Evolutionary conservation across 805 yeast genomes (phyloP).

Genomic region (Teunomyces tritomae): DNA sequence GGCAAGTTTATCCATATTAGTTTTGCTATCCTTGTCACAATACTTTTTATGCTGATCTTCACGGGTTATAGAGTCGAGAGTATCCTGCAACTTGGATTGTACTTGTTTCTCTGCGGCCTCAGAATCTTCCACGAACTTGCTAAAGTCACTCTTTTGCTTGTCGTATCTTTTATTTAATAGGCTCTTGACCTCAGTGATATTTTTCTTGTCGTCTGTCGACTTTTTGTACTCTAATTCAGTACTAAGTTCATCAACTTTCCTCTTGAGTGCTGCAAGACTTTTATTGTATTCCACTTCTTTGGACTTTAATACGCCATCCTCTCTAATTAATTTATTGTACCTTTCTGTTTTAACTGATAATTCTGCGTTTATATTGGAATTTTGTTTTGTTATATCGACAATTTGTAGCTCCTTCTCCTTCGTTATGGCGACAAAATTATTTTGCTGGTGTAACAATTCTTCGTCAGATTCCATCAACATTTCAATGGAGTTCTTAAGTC

Average conservation of each 20-base stretch:
- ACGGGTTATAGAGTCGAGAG: constrained; percentile 27
- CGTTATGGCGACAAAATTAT: constrained; percentile 26
- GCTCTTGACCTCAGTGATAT: background rate
- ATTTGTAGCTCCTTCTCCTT: constrained; percentile 16
- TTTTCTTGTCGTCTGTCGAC: background rate
- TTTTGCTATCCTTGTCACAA: constrained; percentile 37
- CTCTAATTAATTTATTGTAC: constrained; percentile 36
- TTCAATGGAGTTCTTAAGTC: constrained; percentile 48
- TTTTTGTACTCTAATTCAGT: background rate
- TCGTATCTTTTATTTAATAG: background rate
- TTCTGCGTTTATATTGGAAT: constrained; percentile 13
- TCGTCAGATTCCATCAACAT: constrained; percentile 41
- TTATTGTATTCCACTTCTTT: constrained; percentile 35
- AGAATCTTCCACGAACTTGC: background rate
- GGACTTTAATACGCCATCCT: constrained; percentile 56
- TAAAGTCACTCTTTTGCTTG: background rate
- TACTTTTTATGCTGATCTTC: constrained; percentile 45
- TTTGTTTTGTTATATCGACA: constrained; percentile 5
- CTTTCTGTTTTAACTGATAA: constrained; percentile 18
- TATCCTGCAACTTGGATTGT: constrained; percentile 14
- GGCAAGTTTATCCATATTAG: constrained; percentile 32
- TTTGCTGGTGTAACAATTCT: constrained; percentile 25
- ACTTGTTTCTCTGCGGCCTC: constrained; percentile 7
- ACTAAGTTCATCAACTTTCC: background rate
- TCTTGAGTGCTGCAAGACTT: constrained; percentile 6